Base-by-base conservation (phyloP, 176 grass and related monocot genomes). In the Eleusine coracana region DNA sequence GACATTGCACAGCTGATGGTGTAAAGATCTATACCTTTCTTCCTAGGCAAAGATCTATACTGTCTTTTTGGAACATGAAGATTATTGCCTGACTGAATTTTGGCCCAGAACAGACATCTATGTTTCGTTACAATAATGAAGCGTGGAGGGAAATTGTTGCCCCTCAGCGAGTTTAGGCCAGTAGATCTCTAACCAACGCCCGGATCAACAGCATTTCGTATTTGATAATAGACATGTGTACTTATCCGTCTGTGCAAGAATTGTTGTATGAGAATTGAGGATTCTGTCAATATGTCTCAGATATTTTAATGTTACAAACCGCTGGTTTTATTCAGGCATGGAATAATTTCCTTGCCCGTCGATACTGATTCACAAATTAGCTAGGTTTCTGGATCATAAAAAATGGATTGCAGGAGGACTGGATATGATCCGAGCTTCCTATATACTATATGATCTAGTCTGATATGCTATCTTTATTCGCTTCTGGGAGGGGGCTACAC, bases 1-100 rank as follows among this genome's bases (percentile, higher is more conserved):
- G 96, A 98, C 88, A 93, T 98, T 80, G 90, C 87, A 0, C 88
- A 93, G 62, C 87, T 92, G 74, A 92, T 98, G 93, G 85, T 73
- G 80, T 88, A 67, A 78, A 45, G 73, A 40, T 46, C 28, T 50
- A 10, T 76, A 68, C 51, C 16, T 18, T 25, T 15, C 13, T 15
- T 42, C 41, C 7, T 69, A 70, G 66, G 50, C 34, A 80, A 73
- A 27, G 36, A 31, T 52, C 64, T 84, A 45, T 81, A 77, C 49
- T 70, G 0, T 56, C 37, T 77, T 70, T 73, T 21, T 49, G 59
- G 68, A 77, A 82, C 55, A 39, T 40, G 23, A 66, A 78, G 48
- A 79, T 56, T 76, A 3, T 61, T n/a, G 70, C 38, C 56, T 37
- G 37, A 29, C 34, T 66, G 73, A 63, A 65, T 76, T 70, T 65